Conservation (phyloP, 106 monocot species). For the Allium sativum region DNA sequence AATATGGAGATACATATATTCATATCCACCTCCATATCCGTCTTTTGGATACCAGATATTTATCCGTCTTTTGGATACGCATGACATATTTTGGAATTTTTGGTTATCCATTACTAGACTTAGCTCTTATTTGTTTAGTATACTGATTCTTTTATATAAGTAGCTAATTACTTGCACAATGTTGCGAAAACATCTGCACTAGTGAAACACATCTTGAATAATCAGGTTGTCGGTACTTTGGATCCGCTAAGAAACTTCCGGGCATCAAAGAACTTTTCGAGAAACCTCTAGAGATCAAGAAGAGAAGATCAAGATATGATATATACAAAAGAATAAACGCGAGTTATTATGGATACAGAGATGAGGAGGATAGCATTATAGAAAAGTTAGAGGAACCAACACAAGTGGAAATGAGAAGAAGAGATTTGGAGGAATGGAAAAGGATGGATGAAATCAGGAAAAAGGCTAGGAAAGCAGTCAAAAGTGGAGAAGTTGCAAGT, state of each 20-base stretch:
- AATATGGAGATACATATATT: no score
- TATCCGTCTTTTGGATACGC: no score
- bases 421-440: constrained; percentile 48
- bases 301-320: constrained; percentile 66
- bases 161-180: no score
- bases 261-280: constrained; percentile 94
- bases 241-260: constrained; percentile 92
- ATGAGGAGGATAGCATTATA: constrained; percentile 90
- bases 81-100: no score
- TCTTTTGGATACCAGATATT: no score
- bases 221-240: constrained; percentile 90
- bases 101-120: no score
- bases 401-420: constrained; percentile 45
- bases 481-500: constrained; percentile 67
- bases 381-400: constrained; percentile 76
- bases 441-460: constrained; percentile 53
- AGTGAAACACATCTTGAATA: no score
- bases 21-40: no score
- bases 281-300: constrained; percentile 83
- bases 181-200: no score
- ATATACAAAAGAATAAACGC: constrained; percentile 92
- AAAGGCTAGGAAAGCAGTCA: constrained; percentile 75
- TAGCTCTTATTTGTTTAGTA: no score
- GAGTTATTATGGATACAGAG: constrained; percentile 91
- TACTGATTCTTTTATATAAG: no score